Evolutionary conservation across 306 rosid genomes (phyloP).

Genomic region (Fragaria nilgerrensis): DNA sequence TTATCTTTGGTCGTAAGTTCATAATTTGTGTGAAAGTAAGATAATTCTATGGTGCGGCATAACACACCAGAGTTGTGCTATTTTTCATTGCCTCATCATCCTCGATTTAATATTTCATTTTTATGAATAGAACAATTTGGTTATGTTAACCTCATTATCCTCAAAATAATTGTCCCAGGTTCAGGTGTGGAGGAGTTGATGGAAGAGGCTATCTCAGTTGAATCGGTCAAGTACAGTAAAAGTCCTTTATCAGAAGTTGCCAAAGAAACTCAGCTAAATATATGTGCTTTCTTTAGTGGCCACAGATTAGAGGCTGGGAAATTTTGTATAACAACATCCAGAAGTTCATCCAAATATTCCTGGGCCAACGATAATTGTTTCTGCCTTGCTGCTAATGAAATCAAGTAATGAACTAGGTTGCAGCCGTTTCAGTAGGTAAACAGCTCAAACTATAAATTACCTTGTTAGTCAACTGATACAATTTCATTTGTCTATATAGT

Average conservation of each 20-base stretch:
- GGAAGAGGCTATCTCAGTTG: neutral
- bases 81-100: neutral
- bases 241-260: slow-evolving; percentile 14
- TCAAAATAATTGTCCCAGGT: neutral
- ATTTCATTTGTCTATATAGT: neutral
- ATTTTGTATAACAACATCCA: slow-evolving; percentile 13
- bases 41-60: neutral
- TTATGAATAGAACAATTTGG: neutral
- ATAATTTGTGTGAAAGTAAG: neutral
- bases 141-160: neutral
- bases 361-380: slow-evolving; percentile 9
- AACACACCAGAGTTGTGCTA: neutral
- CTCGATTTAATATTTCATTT: neutral
- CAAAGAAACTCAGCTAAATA: slow-evolving; percentile 16
- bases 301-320: slow-evolving; percentile 15
- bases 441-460: neutral
- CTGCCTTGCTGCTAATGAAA: neutral
- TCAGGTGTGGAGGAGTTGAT: neutral
- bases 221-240: neutral
- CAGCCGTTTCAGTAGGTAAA: slow-evolving; percentile 5
- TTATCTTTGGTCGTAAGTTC: neutral
- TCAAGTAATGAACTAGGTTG: neutral
- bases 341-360: slow-evolving; percentile 17
- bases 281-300: slow-evolving; percentile 2
- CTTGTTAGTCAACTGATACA: neutral